phyloP scores from a whole-genome alignment of 257 asterid species.

The Solanum virginianum region DNA sequence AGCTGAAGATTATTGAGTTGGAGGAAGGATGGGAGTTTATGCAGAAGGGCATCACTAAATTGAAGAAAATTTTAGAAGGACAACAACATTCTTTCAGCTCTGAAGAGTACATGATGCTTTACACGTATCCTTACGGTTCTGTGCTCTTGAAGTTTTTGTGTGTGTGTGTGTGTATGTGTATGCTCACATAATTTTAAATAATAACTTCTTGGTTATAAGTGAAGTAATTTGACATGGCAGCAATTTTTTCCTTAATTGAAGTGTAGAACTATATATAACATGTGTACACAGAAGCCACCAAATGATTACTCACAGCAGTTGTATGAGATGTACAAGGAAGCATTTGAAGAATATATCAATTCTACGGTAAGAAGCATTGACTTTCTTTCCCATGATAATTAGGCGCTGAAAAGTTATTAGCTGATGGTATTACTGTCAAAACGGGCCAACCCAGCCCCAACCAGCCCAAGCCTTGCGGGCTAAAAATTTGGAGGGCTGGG shows the following conservation, averaged over 20 bases:
- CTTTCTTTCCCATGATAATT: not conserved
- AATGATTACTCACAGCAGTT: conserved; percentile 30
- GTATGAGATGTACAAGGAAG: conserved; percentile 30
- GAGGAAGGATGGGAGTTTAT: conserved; percentile 37
- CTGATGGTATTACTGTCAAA: not conserved
- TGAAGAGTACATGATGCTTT: conserved; percentile 39
- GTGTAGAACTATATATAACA: conserved; percentile 22
- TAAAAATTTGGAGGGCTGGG: too few relatives aligned
- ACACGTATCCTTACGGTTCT: conserved; percentile 29
- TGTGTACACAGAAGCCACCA: conserved; percentile 34
- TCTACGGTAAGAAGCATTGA: conserved; percentile 15
- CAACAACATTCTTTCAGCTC: conserved; percentile 8
- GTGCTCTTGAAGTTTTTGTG: not conserved
- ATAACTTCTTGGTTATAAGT: not conserved
- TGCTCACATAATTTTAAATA: not conserved
- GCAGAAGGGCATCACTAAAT: conserved; percentile 26
- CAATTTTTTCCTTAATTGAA: conserved; percentile 14
- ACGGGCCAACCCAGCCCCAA: too few relatives aligned
- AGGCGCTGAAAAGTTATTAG: not conserved
- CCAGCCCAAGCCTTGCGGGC: too few relatives aligned
- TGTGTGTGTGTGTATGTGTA: not conserved
- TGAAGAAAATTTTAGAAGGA: conserved; percentile 34
- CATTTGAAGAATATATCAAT: conserved; percentile 22
- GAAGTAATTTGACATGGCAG: not conserved
- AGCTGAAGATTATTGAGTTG: conserved; percentile 16